These are phyloP conservation scores for Dendrocalamus sinicus DNA, from an alignment of 176 grass and related monocot genomes.

Conservation along the genomic window DNA sequence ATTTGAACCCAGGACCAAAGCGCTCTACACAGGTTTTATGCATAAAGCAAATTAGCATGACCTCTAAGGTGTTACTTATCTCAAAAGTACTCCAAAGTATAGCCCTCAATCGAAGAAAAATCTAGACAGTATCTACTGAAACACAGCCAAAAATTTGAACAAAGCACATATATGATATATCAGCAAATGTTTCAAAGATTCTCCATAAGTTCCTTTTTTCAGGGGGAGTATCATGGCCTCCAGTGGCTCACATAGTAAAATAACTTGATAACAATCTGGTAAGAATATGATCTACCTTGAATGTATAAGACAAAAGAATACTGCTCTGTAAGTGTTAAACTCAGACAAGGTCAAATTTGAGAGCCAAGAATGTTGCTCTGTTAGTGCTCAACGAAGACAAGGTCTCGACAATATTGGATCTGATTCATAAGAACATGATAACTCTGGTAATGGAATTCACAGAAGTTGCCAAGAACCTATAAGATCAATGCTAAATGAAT, in stretches of 20 bases:
- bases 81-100: conserved; percentile 11
- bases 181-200: not conserved
- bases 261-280: not conserved
- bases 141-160: not conserved
- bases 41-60: conserved; percentile 16
- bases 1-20: not conserved
- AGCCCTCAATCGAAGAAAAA: conserved; percentile 1
- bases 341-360: not conserved
- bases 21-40: not conserved
- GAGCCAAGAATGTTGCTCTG: not conserved
- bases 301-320: conserved; percentile 7
- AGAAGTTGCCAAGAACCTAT: not conserved
- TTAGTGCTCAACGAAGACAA: not conserved
- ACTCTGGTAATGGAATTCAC: not conserved
- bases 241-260: not conserved
- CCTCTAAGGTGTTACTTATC: not conserved
- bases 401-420: not conserved
- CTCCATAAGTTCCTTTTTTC: not conserved
- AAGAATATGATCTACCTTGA: not conserved
- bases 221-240: not conserved
- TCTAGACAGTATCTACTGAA: not conserved
- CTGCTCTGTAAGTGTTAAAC: not conserved
- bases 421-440: conserved; percentile 5
- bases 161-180: not conserved
- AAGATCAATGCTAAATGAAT: conserved; percentile 25